Percentiles rank a stretch among this genome's conserved stretches.
These are phyloP conservation scores for Agastache rugosa DNA, from an alignment of 257 asterid genomes.

Conservation along the genomic window DNA sequence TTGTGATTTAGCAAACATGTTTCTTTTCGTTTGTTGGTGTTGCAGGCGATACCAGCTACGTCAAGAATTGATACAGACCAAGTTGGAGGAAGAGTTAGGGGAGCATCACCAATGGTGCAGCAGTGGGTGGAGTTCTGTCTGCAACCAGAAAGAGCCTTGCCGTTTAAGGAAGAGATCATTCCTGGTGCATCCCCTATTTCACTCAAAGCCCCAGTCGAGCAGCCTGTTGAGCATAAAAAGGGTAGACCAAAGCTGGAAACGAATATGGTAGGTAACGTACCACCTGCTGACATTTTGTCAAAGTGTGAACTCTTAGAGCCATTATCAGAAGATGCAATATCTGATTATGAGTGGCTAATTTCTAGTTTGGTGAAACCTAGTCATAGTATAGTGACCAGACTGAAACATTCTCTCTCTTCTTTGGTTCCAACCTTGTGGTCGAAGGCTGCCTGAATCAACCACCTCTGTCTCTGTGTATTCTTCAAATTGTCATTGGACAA, in stretches of 20 bases:
- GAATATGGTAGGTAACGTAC: slow-evolving; percentile 61
- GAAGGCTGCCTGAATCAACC: slow-evolving; percentile 41
- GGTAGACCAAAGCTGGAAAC: slow-evolving; percentile 81
- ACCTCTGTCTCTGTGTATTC: not conserved
- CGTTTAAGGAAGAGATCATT: slow-evolving; percentile 64
- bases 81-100: slow-evolving; percentile 86
- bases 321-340: slow-evolving; percentile 61
- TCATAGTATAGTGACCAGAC: slow-evolving; percentile 33
- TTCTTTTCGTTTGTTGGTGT: not conserved
- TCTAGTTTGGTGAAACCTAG: slow-evolving; percentile 50
- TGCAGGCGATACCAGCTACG: slow-evolving; percentile 78
- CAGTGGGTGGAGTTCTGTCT: slow-evolving; percentile 94
- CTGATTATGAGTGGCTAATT: slow-evolving; percentile 74
- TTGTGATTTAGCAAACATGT: not conserved
- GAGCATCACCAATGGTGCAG: slow-evolving; percentile 76
- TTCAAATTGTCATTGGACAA: not conserved
- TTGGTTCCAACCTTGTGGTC: slow-evolving; percentile 36
- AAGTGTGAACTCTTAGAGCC: slow-evolving; percentile 86
- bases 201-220: slow-evolving; percentile 47
- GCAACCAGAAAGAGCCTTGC: slow-evolving; percentile 70
- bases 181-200: slow-evolving; percentile 81
- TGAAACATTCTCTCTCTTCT: slow-evolving; percentile 40
- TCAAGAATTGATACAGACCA: slow-evolving; percentile 60
- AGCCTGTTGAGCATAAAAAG: slow-evolving; percentile 35
- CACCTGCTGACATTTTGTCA: slow-evolving; percentile 74